Evolutionary conservation across 371 early-diverging fungal species (phyloP), one percentile per base, ranked within the genome.

Genomic region (Choanephora cucurbitarum): DNA sequence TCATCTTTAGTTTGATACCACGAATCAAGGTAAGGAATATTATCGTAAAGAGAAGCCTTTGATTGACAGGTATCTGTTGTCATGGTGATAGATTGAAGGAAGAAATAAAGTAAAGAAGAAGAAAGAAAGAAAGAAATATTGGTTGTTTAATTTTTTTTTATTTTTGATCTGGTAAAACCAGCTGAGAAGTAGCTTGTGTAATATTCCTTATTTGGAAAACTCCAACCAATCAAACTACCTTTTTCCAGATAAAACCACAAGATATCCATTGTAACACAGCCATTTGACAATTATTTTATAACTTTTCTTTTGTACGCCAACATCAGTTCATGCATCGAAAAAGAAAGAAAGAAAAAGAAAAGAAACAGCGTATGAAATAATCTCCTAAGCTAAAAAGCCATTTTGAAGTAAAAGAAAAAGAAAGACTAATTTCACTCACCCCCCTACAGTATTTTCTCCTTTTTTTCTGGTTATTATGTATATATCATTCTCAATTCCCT

Each of bases 11-110:
- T 24, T 46, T 52, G 46, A 41, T 75, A 75, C 76, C 76, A 75
- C 8, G 63, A 58, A 28, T 72, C 70, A 4, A 75, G 58, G 5
- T 50, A 40, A 7, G 76, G 76, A 9, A 72, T 49, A 17, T 55
- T 57, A 41, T 75, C 76, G 47, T 70, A 72, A 5, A 73, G 14
- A 13, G 62, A 69, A 32, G 49, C 24, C 58, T 52, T 58, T 42
- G 14, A 49, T 42, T 28, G 53, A 17, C 24, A 57, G 15, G 18
- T 21, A 39, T 51, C 34, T 15, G 28, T 19, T 41, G n/a, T 23
- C 9, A 46, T 24, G 24, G 43, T 31, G n/a, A n/a, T n/a, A n/a
- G n/a, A n/a, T n/a, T n/a, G n/a, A n/a, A 44, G 28, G 23, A 49
- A 32, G 32, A 15, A 19, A 24, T 41, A 51, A 33, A n/a, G 28